Base-by-base conservation (phyloP, 495 filamentous ascomycete species). In the Xylona heveae region DNA sequence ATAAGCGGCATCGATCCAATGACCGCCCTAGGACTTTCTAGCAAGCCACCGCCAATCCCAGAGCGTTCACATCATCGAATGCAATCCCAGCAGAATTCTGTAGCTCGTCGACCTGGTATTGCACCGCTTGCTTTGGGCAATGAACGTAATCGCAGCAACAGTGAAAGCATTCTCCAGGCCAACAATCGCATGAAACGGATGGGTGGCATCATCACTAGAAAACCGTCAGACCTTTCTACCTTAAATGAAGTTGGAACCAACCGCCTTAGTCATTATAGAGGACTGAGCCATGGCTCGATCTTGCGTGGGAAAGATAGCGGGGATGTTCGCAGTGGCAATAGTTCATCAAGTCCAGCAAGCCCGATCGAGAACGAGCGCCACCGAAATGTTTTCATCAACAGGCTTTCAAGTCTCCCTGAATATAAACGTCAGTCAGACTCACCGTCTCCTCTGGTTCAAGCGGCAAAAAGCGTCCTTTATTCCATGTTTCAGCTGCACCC, bases 131-230 rank as follows among this genome's bases (percentile, higher is more conserved):
- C 64, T 7, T 65, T 74, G 28, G 61, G 64, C 6, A 85, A 74
- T 44, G 85, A 95, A 44, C 68, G 83, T 16, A 69, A 79, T 27
- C 70, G 85, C 27, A 92, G 82, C 41, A 88, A 92, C 40, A 91
- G 81, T 36, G 85, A 95, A 47, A 82, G 77, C 15, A 60, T 80
- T 10, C 62, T 79, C 21, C 64, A 71, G 25, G 62, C 62, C 14
- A 64, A 68, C 44, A 64, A 45, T 48, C 76, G 54, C 37, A 62
- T 46, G 34, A 71, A 74, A 42, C 68, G 85, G 4, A 91, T 92
- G 79, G n/a, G n/a, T n/a, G 84, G 83, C 4, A 72, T 90, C 18
- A 70, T 93, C 19, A 71, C 69, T 6, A 72, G 65, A 40, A 78
- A 80, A 44, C 63, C 71, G 16, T 66, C 68, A 9, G 80, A 82